Percentiles rank a stretch among this genome's conserved stretches.
Conservation (phyloP, 495 filamentous ascomycete genomes). For the Neurospora pannonica region DNA sequence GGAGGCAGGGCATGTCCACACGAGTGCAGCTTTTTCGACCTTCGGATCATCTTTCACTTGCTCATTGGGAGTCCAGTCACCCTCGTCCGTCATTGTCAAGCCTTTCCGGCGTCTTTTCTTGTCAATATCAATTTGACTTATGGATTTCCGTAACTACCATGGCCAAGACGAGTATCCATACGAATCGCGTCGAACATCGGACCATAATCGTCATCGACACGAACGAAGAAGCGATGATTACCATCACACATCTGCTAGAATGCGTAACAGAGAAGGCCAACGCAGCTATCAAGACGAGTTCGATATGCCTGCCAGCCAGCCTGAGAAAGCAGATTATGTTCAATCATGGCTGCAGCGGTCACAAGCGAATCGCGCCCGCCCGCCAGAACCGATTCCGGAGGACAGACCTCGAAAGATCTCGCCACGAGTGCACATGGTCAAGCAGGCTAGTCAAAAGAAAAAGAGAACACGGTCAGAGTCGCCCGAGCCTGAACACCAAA, state of each 20-base stretch:
- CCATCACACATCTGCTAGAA: background rate
- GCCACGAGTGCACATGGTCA: background rate
- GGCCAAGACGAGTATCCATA: background rate
- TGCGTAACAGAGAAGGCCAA: background rate
- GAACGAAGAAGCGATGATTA: background rate
- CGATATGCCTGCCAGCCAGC: background rate
- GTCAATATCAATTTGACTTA: background rate
- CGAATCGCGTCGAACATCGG: background rate
- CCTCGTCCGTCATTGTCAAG: background rate
- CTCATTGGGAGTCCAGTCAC: background rate
- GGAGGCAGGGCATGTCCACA: background rate
- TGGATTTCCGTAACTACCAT: background rate
- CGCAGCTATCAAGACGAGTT: background rate
- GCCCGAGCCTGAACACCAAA: background rate
- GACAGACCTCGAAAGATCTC: constrained; percentile 3
- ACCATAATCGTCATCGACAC: background rate
- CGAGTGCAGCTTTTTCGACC: background rate
- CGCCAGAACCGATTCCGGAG: constrained; percentile 3
- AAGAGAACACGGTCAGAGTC: constrained; percentile 10
- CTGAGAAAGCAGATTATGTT: constrained; percentile 8
- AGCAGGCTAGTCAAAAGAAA: background rate
- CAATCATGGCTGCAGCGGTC: constrained; percentile 28
- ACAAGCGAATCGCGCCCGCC: constrained; percentile 11
- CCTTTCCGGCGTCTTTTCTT: background rate
- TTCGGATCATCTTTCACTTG: background rate